These are phyloP conservation scores for Sarocladium kiliense DNA, from an alignment of 2,329 filamentous ascomycete genomes.

Conservation along the genomic window DNA sequence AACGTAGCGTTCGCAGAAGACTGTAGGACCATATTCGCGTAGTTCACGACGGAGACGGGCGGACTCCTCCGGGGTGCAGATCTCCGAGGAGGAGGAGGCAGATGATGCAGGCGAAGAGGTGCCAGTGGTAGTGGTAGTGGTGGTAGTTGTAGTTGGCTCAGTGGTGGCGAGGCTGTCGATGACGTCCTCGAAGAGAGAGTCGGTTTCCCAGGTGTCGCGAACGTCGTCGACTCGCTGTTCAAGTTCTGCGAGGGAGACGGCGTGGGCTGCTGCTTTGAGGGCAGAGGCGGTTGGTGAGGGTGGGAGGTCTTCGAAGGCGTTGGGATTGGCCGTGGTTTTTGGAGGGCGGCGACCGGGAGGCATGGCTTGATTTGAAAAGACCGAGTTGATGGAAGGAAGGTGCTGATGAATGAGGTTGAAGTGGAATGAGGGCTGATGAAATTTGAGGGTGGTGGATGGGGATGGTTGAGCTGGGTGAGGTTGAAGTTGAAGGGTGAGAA, in stretches of 20 bases:
- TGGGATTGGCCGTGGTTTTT: slow-evolving; percentile 9
- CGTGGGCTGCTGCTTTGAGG: slow-evolving; percentile 29
- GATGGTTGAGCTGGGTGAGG: neutral
- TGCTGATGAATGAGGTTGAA: neutral
- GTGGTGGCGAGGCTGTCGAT: slow-evolving; percentile 53
- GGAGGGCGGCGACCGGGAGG: slow-evolving; percentile 6
- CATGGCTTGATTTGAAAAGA: neutral
- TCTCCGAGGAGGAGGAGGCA: slow-evolving; percentile 29
- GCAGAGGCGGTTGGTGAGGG: slow-evolving; percentile 29
- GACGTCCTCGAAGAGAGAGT: slow-evolving; percentile 59
- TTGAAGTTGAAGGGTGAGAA: neutral
- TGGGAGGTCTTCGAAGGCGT: slow-evolving; percentile 29
- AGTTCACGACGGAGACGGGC: slow-evolving; percentile 63
- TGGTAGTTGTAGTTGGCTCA: slow-evolving; percentile 25
- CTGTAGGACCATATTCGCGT: slow-evolving; percentile 68
- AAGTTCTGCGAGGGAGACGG: slow-evolving; percentile 36
- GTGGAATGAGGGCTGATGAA: neutral
- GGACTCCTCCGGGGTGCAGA: slow-evolving; percentile 65
- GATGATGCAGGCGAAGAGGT: neutral
- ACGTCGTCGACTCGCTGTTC: slow-evolving; percentile 48
- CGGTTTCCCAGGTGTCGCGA: slow-evolving; percentile 55
- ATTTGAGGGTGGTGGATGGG: neutral
- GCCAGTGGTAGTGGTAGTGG: neutral
- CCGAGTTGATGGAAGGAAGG: neutral
- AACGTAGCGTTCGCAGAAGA: slow-evolving; percentile 71